Conservation (phyloP, 345 rosid species). For the Syzygium aromaticum region DNA sequence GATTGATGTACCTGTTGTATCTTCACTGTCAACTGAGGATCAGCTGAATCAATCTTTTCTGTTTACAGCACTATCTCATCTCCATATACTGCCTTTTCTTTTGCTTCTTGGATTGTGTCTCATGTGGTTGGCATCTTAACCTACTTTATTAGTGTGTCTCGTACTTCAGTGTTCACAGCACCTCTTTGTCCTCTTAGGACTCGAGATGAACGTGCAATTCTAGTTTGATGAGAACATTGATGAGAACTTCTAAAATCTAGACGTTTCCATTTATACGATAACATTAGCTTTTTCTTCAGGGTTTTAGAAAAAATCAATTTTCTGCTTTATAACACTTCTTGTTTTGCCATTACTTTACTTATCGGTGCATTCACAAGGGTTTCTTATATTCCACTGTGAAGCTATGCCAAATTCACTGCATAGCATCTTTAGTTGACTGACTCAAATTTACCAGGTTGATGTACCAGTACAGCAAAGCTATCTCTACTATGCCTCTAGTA, state of each 20-base stretch:
- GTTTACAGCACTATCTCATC: not conserved
- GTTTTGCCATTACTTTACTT: not conserved
- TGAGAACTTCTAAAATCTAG: not conserved
- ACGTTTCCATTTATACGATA: not conserved
- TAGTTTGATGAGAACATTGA: not conserved
- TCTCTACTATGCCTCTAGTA: constrained; percentile 63
- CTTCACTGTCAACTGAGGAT: not conserved
- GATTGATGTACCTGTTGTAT: not conserved
- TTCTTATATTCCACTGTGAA: not conserved
- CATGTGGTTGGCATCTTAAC: not conserved
- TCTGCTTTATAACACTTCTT: not conserved
- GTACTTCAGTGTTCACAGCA: not conserved
- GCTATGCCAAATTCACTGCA: not conserved
- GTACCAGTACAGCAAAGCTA: constrained; percentile 67
- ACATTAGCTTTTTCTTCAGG: not conserved
- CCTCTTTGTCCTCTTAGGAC: not conserved
- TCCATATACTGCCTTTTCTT: not conserved
- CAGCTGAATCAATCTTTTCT: not conserved
- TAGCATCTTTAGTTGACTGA: not conserved
- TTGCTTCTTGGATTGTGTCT: not conserved
- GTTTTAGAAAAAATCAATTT: not conserved
- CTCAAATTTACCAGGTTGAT: constrained; percentile 42
- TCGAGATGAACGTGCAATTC: not conserved
- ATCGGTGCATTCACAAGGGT: not conserved
- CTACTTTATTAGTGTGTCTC: not conserved